Conservation (phyloP, 2,329 filamentous ascomycete species). For the Samsoniella hepiali region DNA sequence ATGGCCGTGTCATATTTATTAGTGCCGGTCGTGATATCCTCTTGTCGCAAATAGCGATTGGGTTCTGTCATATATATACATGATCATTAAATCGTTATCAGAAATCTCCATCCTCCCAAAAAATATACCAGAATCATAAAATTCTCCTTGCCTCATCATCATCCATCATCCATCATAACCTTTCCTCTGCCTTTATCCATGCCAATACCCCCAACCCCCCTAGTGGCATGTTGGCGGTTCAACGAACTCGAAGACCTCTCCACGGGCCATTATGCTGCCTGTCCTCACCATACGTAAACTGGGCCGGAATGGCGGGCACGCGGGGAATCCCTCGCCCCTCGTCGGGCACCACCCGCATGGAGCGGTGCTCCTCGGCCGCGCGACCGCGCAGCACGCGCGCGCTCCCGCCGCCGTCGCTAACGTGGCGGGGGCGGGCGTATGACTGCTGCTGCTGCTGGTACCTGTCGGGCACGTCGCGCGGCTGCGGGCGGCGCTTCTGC, state of each 20-base stretch:
- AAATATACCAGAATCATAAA: background rate
- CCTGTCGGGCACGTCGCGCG: background rate
- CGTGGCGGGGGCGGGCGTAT: constrained; percentile 19
- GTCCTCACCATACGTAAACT: constrained; percentile 38
- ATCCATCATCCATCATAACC: background rate
- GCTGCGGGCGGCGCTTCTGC: constrained; percentile 26
- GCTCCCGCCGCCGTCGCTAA: constrained; percentile 23
- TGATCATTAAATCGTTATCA: constrained; percentile 8
- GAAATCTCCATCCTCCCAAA: background rate
- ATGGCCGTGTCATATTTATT: background rate
- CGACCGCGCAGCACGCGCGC: constrained; percentile 28
- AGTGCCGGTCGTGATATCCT: background rate
- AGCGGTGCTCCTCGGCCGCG: constrained; percentile 24
- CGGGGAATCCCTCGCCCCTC: constrained; percentile 45
- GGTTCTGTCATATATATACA: constrained; percentile 2
- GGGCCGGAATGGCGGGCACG: constrained; percentile 43
- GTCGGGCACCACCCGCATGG: constrained; percentile 43
- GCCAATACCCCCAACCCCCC: background rate
- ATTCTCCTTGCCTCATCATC: background rate
- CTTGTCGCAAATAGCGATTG: background rate
- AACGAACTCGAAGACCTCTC: constrained; percentile 25
- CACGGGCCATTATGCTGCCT: constrained; percentile 33
- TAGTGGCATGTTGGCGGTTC: background rate
- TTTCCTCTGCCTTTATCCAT: too few relatives aligned
- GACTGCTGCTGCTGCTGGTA: constrained; percentile 10